A percentile compares a stretch with the other conserved stretches of the same genome.
Evolutionary conservation across 345 rosid species (phyloP).

Genomic region (Arabidopsis suecica): DNA sequence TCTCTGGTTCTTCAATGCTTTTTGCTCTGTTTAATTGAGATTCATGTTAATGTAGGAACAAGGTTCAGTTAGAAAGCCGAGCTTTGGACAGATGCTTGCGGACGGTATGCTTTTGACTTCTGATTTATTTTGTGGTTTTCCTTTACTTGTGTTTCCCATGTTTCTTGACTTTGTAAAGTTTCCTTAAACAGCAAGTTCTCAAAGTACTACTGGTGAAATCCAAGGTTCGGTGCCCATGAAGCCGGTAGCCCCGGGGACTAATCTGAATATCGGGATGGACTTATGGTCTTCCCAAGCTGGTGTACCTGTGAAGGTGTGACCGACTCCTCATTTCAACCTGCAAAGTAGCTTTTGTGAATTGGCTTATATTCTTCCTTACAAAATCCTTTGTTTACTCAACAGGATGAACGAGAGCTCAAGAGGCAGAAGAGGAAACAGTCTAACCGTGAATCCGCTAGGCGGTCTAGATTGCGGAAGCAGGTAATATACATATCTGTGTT

Average conservation of each 20-base stretch:
- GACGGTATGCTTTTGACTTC: conserved; percentile 59
- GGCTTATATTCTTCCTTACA: neutral
- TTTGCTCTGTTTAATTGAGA: neutral
- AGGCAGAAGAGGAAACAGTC: conserved; percentile 97
- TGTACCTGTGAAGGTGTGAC: conserved; percentile 67
- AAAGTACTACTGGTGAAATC: conserved; percentile 53
- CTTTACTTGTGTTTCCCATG: conserved; percentile 3
- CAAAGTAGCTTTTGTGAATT: conserved; percentile 5
- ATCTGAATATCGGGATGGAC: conserved; percentile 91
- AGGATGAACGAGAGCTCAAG: conserved; percentile 96
- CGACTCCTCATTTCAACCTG: conserved; percentile 48
- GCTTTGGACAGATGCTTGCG: conserved; percentile 81
- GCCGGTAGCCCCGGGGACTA: conserved; percentile 72
- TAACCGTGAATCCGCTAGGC: conserved; percentile 94
- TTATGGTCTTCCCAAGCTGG: conserved; percentile 75
- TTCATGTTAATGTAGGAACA: conserved; percentile 53
- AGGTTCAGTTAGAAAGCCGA: conserved; percentile 63
- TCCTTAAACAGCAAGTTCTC: conserved; percentile 64
- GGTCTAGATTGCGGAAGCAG: conserved; percentile 98
- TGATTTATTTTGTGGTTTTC: conserved; percentile 11
- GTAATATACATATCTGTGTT: conserved; percentile 43
- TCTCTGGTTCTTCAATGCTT: neutral
- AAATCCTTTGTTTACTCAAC: conserved; percentile 34
- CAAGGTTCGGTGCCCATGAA: conserved; percentile 66
- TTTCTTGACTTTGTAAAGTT: conserved; percentile 34